Conservation (phyloP, 2,329 filamentous ascomycete genomes). For the Tolypocladium ophioglossoides region DNA sequence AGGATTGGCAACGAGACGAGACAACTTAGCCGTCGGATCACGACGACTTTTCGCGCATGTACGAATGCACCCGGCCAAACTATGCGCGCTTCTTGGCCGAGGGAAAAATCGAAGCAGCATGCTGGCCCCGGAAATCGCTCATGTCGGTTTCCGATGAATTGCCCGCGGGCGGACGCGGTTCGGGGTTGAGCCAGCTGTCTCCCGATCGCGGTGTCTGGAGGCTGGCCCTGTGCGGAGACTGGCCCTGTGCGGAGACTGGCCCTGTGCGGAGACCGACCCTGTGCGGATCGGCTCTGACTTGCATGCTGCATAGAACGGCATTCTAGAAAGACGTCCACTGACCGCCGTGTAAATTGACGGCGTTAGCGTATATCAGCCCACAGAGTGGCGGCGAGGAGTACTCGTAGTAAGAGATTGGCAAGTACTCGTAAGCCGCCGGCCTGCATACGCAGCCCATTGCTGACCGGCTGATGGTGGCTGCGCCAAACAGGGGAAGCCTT, state of each 20-base stretch:
- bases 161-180: not conserved
- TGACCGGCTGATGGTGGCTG: not conserved
- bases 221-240: not conserved
- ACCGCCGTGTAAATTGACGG: not conserved
- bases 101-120: no score
- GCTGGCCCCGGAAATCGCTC: no score
- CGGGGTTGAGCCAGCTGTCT: not conserved
- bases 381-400: not conserved
- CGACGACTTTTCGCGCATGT: no score
- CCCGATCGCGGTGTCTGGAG: not conserved
- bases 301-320: not conserved
- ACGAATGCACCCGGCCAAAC: no score
- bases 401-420: not conserved
- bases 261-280: not conserved
- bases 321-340: not conserved
- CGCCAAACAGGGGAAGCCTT: not conserved
- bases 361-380: not conserved
- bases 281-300: not conserved
- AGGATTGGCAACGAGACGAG: not conserved
- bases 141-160: not conserved
- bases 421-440: not conserved
- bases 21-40: no score
- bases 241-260: not conserved
- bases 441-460: not conserved
- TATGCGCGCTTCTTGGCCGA: no score